Base-by-base conservation (phyloP, 164 flowering plant genomes). In the Stephania cephalantha region DNA sequence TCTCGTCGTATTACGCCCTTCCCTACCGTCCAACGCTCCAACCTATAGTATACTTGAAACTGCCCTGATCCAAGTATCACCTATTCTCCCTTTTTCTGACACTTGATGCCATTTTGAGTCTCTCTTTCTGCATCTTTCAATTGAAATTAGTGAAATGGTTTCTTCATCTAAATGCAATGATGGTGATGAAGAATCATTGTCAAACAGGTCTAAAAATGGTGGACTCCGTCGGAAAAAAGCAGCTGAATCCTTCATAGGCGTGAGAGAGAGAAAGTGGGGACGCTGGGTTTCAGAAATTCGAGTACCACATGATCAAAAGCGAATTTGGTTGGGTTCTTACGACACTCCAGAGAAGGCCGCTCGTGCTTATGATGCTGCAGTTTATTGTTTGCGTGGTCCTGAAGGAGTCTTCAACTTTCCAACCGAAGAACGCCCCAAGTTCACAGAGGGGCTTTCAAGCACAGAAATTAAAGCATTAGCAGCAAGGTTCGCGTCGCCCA, bases 321-420 rank as follows among this genome's bases (percentile, higher is more conserved):
- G 88, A 61, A 84, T 86, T 4, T 86, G 88, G 88, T 75, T 84
- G 44, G 88, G 88, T 11, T 82, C 88, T n/a, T 84, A 79, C 46
- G 84, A 81, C 46, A 42, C 86, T 10, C 81, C 86, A 11, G 86
- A 86, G 76, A 84, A 78, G 75, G 88, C 88, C 0, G 88, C 86
- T 5, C 72, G 86, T 2, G 88, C 88, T 9, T 81, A 82, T 64
- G 88, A 84, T 64, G 86, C 83, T 4, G 86, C 85, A 46, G 74
- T 73, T 20, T 82, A 78, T 75, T 84, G 86, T 67, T 71, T 84
- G 18, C 79, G 85, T 0, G 83, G 85, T 0, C 68, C 64, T 4
- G 30, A 50, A 15, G 85, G 76, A 2, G 65, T 53, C 48, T 82
- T 82, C 74, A 84, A 82, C 73, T 84, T 82, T 70, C 82, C 80